Base-by-base conservation (phyloP, 345 rosid genomes). In the Sisymbrium altissimum region DNA sequence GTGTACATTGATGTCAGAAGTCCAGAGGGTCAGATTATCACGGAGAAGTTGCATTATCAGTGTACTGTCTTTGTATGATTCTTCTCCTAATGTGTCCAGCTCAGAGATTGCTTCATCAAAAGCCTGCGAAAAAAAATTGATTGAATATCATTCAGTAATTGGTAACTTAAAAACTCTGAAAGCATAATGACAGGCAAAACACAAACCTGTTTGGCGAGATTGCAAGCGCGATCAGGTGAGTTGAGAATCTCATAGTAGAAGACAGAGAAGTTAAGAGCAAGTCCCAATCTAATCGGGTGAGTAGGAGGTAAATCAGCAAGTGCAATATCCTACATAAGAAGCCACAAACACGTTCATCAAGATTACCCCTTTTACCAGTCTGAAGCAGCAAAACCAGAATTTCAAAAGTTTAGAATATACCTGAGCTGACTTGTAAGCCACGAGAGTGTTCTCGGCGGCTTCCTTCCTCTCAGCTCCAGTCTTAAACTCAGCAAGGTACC, bases 341-440 rank as follows among this genome's bases (percentile, higher is more conserved):
- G 50, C 23, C 27, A 9, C 17, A 44, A 36, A 55, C 53, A 27
- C 66, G 4, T 59, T 38, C 0, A 30, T 29, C 73, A 73, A 41
- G 44, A 63, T 7, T n/a, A 3, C 7, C 13, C 32, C 41, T 41
- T 17, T 73, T 3, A 73, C 59, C 4, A 17, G 17, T 35, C 48
- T 32, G 15, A 54, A 18, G 25, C 35, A 25, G 62, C 1, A 35
- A 10, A 38, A 27, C 1, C 0, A 19, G 27, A 72, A 39, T 32
- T 29, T 44, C 3, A 9, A 64, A 64, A 63, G 17, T 32, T 19
- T 25, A 3, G 41, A 48, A 65, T 77, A 14, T 18, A 91, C 99
- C 96, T 95, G 99, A 71, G 99, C 99, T 17, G 99, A 89, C 81
- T 95, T 95, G 85, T 95, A 95, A 29, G 97, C 97, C 81, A 92